These are phyloP conservation scores for Beauveria varroae DNA, from an alignment of 2,329 filamentous ascomycete genomes.

Conservation along the genomic window DNA sequence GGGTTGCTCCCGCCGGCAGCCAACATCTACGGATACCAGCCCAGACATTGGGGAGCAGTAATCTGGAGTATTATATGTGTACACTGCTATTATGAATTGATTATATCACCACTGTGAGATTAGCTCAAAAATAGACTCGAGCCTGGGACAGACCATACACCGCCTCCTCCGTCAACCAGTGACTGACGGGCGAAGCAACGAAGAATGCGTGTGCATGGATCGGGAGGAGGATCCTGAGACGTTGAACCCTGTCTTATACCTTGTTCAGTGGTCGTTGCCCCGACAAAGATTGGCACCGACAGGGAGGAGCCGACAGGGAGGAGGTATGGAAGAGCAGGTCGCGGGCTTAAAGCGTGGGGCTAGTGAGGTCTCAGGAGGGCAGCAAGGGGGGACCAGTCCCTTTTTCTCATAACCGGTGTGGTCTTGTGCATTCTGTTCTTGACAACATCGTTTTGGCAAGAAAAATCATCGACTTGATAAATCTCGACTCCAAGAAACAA, in stretches of 20 bases:
- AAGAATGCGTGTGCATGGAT: not conserved
- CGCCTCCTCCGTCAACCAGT: not conserved
- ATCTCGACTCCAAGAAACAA: not conserved
- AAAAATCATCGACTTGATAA: not conserved
- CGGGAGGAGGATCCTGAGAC: not conserved
- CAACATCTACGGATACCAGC: not conserved
- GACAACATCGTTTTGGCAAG: conserved; percentile 5
- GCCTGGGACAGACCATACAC: not conserved
- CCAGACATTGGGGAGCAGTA: not conserved
- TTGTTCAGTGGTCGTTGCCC: conserved; percentile 22
- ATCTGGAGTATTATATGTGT: not conserved
- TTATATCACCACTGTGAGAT: not conserved
- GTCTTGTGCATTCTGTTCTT: conserved; percentile 4
- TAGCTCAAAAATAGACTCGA: not conserved
- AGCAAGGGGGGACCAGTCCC: not conserved
- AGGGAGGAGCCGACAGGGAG: conserved; percentile 12
- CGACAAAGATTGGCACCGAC: conserved; percentile 23
- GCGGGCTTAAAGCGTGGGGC: conserved; percentile 4
- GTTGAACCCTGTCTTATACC: conserved; percentile 1
- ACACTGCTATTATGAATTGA: not conserved
- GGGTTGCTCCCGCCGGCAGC: not conserved
- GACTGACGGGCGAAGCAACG: not conserved
- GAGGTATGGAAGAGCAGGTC: not conserved
- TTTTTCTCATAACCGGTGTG: not conserved
- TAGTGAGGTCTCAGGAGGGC: conserved; percentile 9